A percentile compares a stretch with the other conserved stretches of the same genome.
Conservation (phyloP, 228 moss, liverwort and hornwort genomes). For the Sphagnum magellanicum region DNA sequence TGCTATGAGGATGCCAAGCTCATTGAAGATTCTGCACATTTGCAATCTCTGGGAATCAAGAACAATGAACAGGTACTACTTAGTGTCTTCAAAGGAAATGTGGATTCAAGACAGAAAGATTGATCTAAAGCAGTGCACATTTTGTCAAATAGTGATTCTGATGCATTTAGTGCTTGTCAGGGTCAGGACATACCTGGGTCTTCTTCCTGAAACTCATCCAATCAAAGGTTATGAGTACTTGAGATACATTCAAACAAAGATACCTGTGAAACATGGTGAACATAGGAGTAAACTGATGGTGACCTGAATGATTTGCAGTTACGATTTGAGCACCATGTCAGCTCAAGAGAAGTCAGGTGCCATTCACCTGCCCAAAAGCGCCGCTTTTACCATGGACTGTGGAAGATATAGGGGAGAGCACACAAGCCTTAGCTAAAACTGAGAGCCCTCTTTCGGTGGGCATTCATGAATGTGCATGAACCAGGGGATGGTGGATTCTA, state of each 20-base stretch:
- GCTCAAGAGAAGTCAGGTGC: slow-evolving; percentile 57
- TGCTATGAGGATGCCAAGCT: slow-evolving; percentile 67
- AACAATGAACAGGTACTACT: slow-evolving; percentile 64
- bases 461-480: too few species aligned
- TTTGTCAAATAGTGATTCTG: background rate
- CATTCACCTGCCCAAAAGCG: slow-evolving; percentile 84
- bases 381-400: slow-evolving; percentile 88
- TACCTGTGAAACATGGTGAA: background rate
- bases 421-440: background rate
- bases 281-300: background rate
- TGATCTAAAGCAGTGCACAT: background rate
- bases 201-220: background rate
- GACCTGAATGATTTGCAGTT: slow-evolving; percentile 33
- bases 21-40: slow-evolving; percentile 48
- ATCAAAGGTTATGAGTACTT: too few species aligned
- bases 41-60: slow-evolving; percentile 64
- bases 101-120: background rate
- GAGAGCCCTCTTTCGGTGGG: too few species aligned
- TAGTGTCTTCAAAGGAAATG: background rate
- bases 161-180: background rate
- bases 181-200: background rate
- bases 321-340: slow-evolving; percentile 60
- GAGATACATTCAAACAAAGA: background rate
- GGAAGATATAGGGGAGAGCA: slow-evolving; percentile 17
- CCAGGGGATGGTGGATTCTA: too few species aligned